Base-by-base conservation (phyloP, 139 green algal species). In the Micractinium sp. region DNA sequence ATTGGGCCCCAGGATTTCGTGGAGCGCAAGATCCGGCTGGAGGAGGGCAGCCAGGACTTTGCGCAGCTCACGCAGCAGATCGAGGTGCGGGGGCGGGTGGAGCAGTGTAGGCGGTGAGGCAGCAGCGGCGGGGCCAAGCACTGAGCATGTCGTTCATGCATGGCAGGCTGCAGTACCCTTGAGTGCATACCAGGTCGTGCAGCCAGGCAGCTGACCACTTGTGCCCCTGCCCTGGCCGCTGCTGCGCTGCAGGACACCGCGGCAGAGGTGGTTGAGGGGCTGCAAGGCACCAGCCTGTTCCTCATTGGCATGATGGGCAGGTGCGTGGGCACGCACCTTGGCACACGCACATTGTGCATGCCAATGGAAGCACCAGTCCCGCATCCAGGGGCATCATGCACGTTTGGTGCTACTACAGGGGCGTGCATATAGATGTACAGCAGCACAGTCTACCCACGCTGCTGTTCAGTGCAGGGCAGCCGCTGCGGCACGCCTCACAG, bases 291-390 rank as follows among this genome's bases (percentile, higher is more conserved):
- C 86, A 97, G 93, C 91, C 89, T 98, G 56, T 98, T 96, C 89
- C 91, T 98, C 14, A 94, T 98, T 14, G 96, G 96, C 86, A 98
- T 98, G 96, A 98, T 98, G 96, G 96, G 96, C 88, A 97, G 92
- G 81, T 88, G 76, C 81, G 63, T 22, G 75, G 75, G 5, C 35
- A 38, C 22, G 35, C 15, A 47, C 0, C 47, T 56, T 56, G 47
- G n/a, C 31, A 80, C 33, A 27, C 71, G 18, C n/a, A 16, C 71
- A 53, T 80, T 80, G 74, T 16, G 74, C 33, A 39, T 39, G 71
- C 27, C 27, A 19, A 12, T 36, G 71, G 71, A 9, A 38, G 31
- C 15, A 18, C 31, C 25, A 36, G 18, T 33, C 7, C 67, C 60
- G 16, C 60, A 66, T 23, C 14, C 60, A 66, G 60, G 47, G 47